Evolutionary conservation across 768 basidiomycete genomes (phyloP).

Genomic region (Cystofilobasidium capitatum): DNA sequence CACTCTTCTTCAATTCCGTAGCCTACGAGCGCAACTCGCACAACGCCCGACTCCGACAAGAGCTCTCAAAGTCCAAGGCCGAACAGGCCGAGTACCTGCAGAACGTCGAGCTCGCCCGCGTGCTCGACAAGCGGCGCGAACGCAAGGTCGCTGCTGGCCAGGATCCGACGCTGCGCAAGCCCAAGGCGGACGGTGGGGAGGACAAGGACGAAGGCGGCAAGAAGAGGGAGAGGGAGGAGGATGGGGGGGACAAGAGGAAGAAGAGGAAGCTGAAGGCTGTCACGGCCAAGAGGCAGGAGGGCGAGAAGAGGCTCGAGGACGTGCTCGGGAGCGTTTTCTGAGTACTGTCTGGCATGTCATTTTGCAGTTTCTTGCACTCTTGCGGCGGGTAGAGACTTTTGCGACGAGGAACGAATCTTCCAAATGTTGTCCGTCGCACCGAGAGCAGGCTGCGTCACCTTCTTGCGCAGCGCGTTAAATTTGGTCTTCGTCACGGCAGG

Average conservation of each 20-base stretch:
- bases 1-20: slow-evolving; percentile 36
- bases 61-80: slow-evolving; percentile 71
- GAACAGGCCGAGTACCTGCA: slow-evolving; percentile 89
- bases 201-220: slow-evolving; percentile 18
- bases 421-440: too few species aligned
- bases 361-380: too few species aligned
- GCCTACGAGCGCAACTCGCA: slow-evolving; percentile 89
- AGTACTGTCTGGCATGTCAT: too few species aligned
- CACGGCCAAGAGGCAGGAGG: slow-evolving; percentile 23
- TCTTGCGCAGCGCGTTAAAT: too few species aligned
- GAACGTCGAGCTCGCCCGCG: slow-evolving; percentile 85
- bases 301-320: slow-evolving; percentile 32
- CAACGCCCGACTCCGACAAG: slow-evolving; percentile 76
- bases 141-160: slow-evolving; percentile 24
- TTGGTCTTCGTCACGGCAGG: too few species aligned
- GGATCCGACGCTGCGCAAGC: slow-evolving; percentile 6
- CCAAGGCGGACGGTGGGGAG: neutral
- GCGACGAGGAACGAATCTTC: too few species aligned
- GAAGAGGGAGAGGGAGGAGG: slow-evolving; percentile 22
- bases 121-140: slow-evolving; percentile 42
- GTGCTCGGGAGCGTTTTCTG: slow-evolving; percentile 36
- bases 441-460: too few species aligned
- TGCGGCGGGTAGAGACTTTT: too few species aligned
- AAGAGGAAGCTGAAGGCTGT: slow-evolving; percentile 33
- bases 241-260: slow-evolving; percentile 26